Conservation (phyloP, 495 filamentous ascomycete species). For the Astrothelium macrocarpum region DNA sequence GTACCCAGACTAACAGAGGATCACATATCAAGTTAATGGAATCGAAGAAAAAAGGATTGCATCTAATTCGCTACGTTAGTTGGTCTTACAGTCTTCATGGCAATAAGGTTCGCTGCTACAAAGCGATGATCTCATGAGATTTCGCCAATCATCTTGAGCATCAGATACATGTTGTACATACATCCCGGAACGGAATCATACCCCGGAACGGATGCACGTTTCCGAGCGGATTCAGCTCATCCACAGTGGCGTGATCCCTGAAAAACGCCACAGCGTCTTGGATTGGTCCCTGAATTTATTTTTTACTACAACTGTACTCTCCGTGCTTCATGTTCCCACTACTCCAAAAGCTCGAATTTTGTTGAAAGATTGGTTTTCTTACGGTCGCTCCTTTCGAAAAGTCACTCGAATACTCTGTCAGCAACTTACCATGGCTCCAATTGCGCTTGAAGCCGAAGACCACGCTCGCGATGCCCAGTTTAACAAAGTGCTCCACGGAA, state of each 20-base stretch:
- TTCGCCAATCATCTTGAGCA: no score
- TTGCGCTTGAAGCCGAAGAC: constrained; percentile 75
- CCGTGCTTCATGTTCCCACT: not conserved
- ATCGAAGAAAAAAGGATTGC: no score
- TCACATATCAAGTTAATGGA: no score
- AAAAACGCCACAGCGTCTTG: constrained; percentile 8
- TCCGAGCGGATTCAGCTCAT: no score
- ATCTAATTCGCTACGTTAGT: no score
- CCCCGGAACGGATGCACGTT: constrained; percentile 17
- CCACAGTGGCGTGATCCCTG: constrained; percentile 1
- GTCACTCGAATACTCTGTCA: not conserved
- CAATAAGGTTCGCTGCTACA: no score
- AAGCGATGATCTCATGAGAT: no score
- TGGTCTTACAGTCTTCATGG: no score
- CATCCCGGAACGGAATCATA: no score
- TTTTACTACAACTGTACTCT: not conserved
- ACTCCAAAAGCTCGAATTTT: not conserved
- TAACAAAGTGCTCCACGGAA: constrained; percentile 85
- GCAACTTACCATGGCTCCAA: constrained; percentile 48
- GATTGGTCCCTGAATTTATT: not conserved
- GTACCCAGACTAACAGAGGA: no score
- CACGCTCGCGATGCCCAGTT: constrained; percentile 85
- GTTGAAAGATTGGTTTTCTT: not conserved
- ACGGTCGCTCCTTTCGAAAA: not conserved
- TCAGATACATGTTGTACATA: no score